Conservation (phyloP, 1,284 basidiomycete species). For the Ceratobasidium sp. region DNA sequence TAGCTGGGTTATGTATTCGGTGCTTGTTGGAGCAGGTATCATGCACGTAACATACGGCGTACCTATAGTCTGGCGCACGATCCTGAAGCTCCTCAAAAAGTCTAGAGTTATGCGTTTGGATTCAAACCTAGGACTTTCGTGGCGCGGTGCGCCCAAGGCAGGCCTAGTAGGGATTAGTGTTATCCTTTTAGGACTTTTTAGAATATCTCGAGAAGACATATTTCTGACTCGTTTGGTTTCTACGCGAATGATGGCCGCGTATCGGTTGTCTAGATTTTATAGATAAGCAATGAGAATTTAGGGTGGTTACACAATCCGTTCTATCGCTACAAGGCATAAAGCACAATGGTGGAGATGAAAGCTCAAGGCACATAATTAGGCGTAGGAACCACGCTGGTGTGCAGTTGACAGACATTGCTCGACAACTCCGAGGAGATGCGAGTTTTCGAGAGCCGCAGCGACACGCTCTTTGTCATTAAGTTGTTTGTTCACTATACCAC, state of each 20-base stretch:
- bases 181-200: conserved; percentile 25
- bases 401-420: conserved; percentile 83
- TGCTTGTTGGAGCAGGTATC: conserved; percentile 66
- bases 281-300: neutral
- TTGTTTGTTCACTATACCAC: conserved; percentile 90
- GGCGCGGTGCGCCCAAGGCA: conserved; percentile 16
- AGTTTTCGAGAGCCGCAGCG: conserved; percentile 95
- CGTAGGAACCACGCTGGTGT: conserved; percentile 43
- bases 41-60: conserved; percentile 73
- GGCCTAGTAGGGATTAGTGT: conserved; percentile 19
- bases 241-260: conserved; percentile 25
- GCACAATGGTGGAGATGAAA: neutral
- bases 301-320: neutral
- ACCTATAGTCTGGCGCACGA: conserved; percentile 63
- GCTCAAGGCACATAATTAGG: neutral
- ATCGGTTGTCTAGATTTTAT: conserved; percentile 22
- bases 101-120: conserved; percentile 12
- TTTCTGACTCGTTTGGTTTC: conserved; percentile 25
- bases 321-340: conserved; percentile 26
- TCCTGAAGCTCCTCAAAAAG: conserved; percentile 29
- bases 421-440: conserved; percentile 86
- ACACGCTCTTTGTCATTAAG: conserved; percentile 99
- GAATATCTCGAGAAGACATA: conserved; percentile 33
- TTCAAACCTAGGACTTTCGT: conserved; percentile 8
- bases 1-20: conserved; percentile 71